Percentiles rank a stretch among this genome's conserved stretches.
Conservation (phyloP, 768 basidiomycete species). For the Suillus plorans region DNA sequence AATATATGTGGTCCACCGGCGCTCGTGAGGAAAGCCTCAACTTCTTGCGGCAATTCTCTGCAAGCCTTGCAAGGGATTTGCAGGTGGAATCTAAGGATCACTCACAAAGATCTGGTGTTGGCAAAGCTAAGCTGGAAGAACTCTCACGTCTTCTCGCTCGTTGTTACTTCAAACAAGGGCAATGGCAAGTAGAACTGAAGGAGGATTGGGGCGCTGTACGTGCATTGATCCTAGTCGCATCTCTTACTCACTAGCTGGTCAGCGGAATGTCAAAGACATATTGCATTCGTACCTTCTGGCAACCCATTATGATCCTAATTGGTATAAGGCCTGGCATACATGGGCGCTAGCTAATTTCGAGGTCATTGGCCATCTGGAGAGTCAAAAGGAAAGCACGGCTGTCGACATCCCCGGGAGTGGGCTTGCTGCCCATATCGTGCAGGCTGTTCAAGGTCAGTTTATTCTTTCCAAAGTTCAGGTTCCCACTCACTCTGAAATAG, state of each 20-base stretch:
- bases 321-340: conserved; percentile 99
- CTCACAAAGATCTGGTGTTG: conserved; percentile 49
- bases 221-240: conserved; percentile 10
- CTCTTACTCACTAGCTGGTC: conserved; percentile 15
- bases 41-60: conserved; percentile 81
- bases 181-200: conserved; percentile 86
- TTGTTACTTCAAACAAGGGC: conserved; percentile 94
- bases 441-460: conserved; percentile 80
- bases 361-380: conserved; percentile 81
- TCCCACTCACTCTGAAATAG: conserved; percentile 35
- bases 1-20: conserved; percentile 92
- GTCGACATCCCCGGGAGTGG: conserved; percentile 59
- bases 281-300: conserved; percentile 82
- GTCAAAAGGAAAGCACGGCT: conserved; percentile 52
- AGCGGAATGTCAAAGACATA: conserved; percentile 82
- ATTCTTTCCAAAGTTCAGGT: background rate
- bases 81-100: conserved; percentile 56
- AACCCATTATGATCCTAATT: conserved; percentile 88
- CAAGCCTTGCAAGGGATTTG: conserved; percentile 73
- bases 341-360: conserved; percentile 98
- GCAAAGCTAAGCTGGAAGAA: conserved; percentile 62
- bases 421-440: conserved; percentile 82
- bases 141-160: conserved; percentile 88
- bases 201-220: conserved; percentile 80
- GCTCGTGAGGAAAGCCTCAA: conserved; percentile 74